Conservation (phyloP, 495 filamentous ascomycete species). For the Massariosphaeria phaeospora region DNA sequence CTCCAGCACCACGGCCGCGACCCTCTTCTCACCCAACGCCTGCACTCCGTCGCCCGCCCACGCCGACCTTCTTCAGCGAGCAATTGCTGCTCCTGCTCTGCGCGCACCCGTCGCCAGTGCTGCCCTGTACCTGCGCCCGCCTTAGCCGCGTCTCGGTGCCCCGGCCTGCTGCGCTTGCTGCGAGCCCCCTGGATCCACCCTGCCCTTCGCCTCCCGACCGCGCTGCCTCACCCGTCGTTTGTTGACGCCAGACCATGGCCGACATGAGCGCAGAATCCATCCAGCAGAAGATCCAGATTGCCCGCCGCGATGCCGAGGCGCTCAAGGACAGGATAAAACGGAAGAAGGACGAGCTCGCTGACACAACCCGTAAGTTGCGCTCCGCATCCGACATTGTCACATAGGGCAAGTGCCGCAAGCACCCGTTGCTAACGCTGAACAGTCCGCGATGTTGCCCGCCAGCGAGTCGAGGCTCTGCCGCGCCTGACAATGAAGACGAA, state of each 20-base stretch:
- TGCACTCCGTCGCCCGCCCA: conserved; percentile 19
- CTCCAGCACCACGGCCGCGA: conserved; percentile 17
- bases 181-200: conserved; percentile 33
- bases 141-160: conserved; percentile 27
- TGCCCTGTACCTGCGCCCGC: neutral
- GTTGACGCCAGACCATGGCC: conserved; percentile 37
- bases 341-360: conserved; percentile 98
- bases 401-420: neutral
- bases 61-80: conserved; percentile 25
- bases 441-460: conserved; percentile 89
- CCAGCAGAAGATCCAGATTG: conserved; percentile 88
- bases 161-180: conserved; percentile 22
- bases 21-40: conserved; percentile 1
- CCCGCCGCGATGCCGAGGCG: conserved; percentile 94
- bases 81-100: conserved; percentile 28
- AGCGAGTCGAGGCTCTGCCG: conserved; percentile 82
- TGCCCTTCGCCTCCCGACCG: conserved; percentile 15
- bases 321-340: conserved; percentile 98
- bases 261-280: conserved; percentile 69
- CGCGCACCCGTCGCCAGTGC: conserved; percentile 26
- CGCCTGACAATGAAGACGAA: conserved; percentile 94
- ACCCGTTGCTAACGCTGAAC: conserved; percentile 33
- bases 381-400: neutral
- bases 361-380: conserved; percentile 80
- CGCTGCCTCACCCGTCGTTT: neutral